phyloP scores from a whole-genome alignment of 352 stramenopile species.

The Pythium vanterpoolii region DNA sequence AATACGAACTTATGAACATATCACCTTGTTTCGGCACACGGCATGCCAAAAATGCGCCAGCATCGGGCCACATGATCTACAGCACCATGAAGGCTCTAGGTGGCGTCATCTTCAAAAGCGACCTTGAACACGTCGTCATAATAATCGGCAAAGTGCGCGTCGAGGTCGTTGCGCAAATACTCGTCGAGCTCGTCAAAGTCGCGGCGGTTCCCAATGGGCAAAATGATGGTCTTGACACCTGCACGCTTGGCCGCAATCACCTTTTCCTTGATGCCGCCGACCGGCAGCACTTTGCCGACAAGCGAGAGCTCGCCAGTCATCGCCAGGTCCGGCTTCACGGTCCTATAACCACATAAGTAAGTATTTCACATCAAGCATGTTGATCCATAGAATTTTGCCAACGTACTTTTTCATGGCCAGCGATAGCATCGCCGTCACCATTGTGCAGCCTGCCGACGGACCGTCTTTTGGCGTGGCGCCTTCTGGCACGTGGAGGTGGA shows the following conservation, averaged over 20 bases:
- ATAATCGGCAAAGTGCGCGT: constrained; percentile 96
- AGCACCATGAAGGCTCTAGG: constrained; percentile 11
- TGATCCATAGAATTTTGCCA: background rate
- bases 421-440: constrained; percentile 96
- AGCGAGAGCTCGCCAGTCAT: constrained; percentile 98
- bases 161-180: constrained; percentile 95
- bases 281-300: constrained; percentile 97
- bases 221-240: constrained; percentile 92
- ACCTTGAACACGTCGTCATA: constrained; percentile 96
- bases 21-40: background rate
- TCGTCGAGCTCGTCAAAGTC: constrained; percentile 97
- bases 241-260: constrained; percentile 96
- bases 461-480: constrained; percentile 98
- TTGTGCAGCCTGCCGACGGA: constrained; percentile 96
- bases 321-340: constrained; percentile 93
- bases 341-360: constrained; percentile 32
- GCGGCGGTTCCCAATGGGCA: constrained; percentile 93
- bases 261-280: constrained; percentile 99
- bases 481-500: constrained; percentile 98
- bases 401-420: constrained; percentile 92
- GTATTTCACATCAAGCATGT: background rate
- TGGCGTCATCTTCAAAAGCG: constrained; percentile 77
- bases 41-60: background rate
- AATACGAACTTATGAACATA: background rate
- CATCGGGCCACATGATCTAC: background rate